These are phyloP conservation scores for Adenanthera pavonina DNA, from an alignment of 306 rosid genomes.

Conservation along the genomic window DNA sequence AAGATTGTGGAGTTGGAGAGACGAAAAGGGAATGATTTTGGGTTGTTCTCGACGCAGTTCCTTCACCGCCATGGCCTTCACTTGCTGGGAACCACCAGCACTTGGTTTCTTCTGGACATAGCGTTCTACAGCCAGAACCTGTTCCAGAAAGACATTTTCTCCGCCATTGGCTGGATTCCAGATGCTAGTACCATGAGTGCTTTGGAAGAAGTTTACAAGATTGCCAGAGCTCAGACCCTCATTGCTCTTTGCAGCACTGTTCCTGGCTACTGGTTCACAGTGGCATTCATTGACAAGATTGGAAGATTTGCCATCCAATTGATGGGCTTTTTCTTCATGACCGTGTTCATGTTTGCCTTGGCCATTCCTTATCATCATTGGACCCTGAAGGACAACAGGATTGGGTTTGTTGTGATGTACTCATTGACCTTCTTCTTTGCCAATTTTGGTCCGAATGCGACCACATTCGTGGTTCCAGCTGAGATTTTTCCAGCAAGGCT, in stretches of 20 bases:
- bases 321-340: slow-evolving; percentile 90
- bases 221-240: slow-evolving; percentile 82
- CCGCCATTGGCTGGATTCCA: slow-evolving; percentile 86
- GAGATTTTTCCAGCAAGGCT: slow-evolving; percentile 90
- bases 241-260: slow-evolving; percentile 90
- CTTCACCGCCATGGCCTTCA: slow-evolving; percentile 75
- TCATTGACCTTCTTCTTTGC: slow-evolving; percentile 92
- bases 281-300: slow-evolving; percentile 65
- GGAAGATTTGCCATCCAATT: slow-evolving; percentile 78
- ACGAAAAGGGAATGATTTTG: slow-evolving; percentile 54
- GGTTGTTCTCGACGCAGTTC: slow-evolving; percentile 63
- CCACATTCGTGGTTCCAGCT: slow-evolving; percentile 86
- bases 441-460: slow-evolving; percentile 88
- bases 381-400: slow-evolving; percentile 62
- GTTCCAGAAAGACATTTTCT: slow-evolving; percentile 89
- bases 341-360: slow-evolving; percentile 84
- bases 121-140: slow-evolving; percentile 92
- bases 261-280: slow-evolving; percentile 95
- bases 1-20: slow-evolving; percentile 32
- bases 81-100: slow-evolving; percentile 70
- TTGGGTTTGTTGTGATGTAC: slow-evolving; percentile 80
- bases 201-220: slow-evolving; percentile 70
- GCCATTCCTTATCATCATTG: slow-evolving; percentile 90
- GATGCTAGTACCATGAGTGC: slow-evolving; percentile 78
- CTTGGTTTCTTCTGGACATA: slow-evolving; percentile 87